These are phyloP conservation scores for Mollisiaceae sp. DNA, from an alignment of 2,329 filamentous ascomycete species.

Conservation along the genomic window DNA sequence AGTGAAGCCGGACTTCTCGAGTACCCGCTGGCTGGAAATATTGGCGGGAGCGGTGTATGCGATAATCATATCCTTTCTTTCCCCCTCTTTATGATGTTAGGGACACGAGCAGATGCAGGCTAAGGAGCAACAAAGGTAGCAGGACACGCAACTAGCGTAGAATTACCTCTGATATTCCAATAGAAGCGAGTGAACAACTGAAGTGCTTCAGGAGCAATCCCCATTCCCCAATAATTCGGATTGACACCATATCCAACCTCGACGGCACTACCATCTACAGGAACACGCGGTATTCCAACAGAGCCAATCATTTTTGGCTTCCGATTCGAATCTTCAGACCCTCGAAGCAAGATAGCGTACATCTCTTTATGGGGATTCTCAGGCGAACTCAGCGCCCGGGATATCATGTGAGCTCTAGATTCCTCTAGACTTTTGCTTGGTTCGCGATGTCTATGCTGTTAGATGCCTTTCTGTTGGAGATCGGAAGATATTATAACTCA, in stretches of 20 bases:
- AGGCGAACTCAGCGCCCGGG: constrained; percentile 10
- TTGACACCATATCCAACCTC: constrained; percentile 28
- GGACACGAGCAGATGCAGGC: not conserved
- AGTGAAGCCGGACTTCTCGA: constrained; percentile 26
- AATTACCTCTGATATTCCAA: constrained; percentile 22
- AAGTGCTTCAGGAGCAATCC: constrained; percentile 31
- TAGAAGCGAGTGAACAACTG: constrained; percentile 19
- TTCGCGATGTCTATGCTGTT: constrained; percentile 1
- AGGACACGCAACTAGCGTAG: not conserved
- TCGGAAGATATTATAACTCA: constrained; percentile 15
- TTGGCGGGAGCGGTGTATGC: constrained; percentile 23
- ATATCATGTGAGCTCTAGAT: not conserved
- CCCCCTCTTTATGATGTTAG: constrained; percentile 13
- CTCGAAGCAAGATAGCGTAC: constrained; percentile 33
- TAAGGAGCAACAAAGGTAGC: not conserved
- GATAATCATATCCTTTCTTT: constrained; percentile 16
- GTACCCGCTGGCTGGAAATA: constrained; percentile 19
- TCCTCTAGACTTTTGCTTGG: not conserved
- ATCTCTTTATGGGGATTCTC: constrained; percentile 30
- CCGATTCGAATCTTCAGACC: not conserved
- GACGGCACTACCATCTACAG: constrained; percentile 10
- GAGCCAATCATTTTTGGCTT: constrained; percentile 22
- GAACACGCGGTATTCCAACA: constrained; percentile 22
- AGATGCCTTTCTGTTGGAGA: not conserved
- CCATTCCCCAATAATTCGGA: constrained; percentile 28